Percentiles rank a stretch among this genome's conserved stretches.
These are phyloP conservation scores for Parastagonospora avenae DNA, from an alignment of 2,329 filamentous ascomycete species.

Conservation along the genomic window DNA sequence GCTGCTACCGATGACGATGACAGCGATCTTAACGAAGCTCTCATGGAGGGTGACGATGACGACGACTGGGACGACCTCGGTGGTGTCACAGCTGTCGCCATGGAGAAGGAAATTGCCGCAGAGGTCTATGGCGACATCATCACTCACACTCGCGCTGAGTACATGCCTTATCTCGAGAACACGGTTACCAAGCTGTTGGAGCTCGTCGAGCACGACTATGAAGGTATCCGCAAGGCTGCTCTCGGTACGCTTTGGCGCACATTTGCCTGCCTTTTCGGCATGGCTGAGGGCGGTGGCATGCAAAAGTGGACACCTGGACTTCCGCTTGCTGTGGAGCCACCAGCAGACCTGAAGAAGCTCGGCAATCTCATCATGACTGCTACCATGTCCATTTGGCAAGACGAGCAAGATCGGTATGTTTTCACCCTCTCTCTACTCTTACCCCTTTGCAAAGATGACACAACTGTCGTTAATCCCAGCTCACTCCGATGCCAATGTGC, in stretches of 20 bases:
- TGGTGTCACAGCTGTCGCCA: constrained; percentile 83
- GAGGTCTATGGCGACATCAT: constrained; percentile 95
- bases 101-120: constrained; percentile 96
- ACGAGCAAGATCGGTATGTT: constrained; percentile 92
- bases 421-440: constrained; percentile 4
- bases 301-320: constrained; percentile 88
- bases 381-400: constrained; percentile 83
- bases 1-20: constrained; percentile 60
- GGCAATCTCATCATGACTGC: constrained; percentile 83
- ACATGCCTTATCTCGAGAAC: constrained; percentile 85
- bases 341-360: constrained; percentile 79
- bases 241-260: constrained; percentile 91
- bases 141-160: constrained; percentile 79
- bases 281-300: constrained; percentile 79
- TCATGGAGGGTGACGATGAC: constrained; percentile 74
- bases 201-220: constrained; percentile 86
- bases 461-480: constrained; percentile 93
- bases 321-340: constrained; percentile 79
- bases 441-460: constrained; percentile 69
- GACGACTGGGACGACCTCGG: constrained; percentile 84
- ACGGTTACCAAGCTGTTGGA: constrained; percentile 81
- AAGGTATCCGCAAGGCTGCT: constrained; percentile 90
- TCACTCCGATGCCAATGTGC: constrained; percentile 92
- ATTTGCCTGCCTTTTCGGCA: constrained; percentile 87
- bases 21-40: constrained; percentile 59